phyloP scores from a whole-genome alignment of 176 grass and related monocot genomes.

The Alloteropsis semialata region DNA sequence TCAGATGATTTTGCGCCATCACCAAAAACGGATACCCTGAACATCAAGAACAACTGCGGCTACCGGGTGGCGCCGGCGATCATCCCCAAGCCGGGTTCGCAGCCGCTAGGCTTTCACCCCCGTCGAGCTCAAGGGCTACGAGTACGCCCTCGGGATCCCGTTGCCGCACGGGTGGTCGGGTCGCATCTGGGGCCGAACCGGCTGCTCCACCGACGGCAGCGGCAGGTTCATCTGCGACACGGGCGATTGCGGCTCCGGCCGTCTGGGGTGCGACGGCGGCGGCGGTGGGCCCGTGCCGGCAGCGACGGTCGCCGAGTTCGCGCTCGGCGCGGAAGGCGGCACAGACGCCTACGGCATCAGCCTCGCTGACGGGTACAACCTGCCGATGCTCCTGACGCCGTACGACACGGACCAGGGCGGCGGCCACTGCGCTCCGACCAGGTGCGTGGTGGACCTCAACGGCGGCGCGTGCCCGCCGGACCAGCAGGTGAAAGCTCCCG shows the following conservation, averaged over 20 bases:
- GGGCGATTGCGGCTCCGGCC: constrained; percentile 70
- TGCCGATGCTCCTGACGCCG: background rate
- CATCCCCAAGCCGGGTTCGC: background rate
- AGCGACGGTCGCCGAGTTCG: background rate
- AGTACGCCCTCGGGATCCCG: background rate
- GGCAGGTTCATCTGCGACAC: constrained; percentile 72
- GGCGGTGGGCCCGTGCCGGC: background rate
- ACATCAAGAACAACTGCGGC: background rate
- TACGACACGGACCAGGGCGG: background rate
- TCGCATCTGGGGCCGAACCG: background rate
- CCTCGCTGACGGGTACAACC: background rate
- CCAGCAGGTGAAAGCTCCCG: background rate
- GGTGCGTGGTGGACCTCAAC: background rate
- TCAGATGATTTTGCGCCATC: background rate
- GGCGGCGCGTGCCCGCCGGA: background rate
- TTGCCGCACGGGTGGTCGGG: background rate
- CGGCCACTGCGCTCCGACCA: background rate
- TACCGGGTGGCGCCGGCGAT: background rate
- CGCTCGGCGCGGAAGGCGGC: background rate
- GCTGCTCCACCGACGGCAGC: background rate
- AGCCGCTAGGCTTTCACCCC: background rate
- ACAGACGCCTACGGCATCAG: background rate
- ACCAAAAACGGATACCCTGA: background rate
- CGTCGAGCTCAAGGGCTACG: background rate
- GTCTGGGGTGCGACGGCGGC: background rate